A percentile compares a stretch with the other conserved stretches of the same genome.
Evolutionary conservation across 257 asterid species (phyloP).

Genomic region (Euphrasia confusa): DNA sequence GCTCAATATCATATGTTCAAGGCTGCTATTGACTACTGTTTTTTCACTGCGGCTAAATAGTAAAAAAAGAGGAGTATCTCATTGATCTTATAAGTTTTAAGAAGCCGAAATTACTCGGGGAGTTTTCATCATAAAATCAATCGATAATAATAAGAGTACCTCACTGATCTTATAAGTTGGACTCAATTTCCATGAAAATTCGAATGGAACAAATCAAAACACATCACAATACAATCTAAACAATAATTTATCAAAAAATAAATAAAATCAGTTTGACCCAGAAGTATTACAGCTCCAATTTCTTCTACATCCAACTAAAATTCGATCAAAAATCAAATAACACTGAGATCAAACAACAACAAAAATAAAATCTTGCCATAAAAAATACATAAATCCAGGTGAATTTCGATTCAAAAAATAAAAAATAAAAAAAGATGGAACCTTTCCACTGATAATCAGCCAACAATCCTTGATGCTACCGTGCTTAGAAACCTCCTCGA

Average conservation of each 20-base stretch:
- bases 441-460: constrained; percentile 57
- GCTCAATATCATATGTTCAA: too few species aligned
- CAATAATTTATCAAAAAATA: neutral
- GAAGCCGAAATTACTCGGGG: too few species aligned
- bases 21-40: too few species aligned
- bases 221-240: neutral
- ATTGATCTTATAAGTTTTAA: too few species aligned
- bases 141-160: too few species aligned
- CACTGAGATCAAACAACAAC: neutral
- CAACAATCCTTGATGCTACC: constrained; percentile 51
- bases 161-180: too few species aligned
- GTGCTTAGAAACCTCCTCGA: constrained; percentile 56
- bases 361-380: constrained; percentile 7
- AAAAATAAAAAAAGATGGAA: constrained; percentile 11
- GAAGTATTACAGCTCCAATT: neutral
- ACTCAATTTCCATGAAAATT: too few species aligned
- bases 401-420: neutral
- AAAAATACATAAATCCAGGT: constrained; percentile 16
- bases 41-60: too few species aligned
- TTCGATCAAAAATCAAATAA: neutral
- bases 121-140: too few species aligned
- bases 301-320: neutral
- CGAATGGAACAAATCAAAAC: too few species aligned
- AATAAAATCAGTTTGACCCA: neutral
- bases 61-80: too few species aligned